Evolutionary conservation across 108 stramenopile genomes (phyloP).

Genomic region (Thalassiosira profunda): DNA sequence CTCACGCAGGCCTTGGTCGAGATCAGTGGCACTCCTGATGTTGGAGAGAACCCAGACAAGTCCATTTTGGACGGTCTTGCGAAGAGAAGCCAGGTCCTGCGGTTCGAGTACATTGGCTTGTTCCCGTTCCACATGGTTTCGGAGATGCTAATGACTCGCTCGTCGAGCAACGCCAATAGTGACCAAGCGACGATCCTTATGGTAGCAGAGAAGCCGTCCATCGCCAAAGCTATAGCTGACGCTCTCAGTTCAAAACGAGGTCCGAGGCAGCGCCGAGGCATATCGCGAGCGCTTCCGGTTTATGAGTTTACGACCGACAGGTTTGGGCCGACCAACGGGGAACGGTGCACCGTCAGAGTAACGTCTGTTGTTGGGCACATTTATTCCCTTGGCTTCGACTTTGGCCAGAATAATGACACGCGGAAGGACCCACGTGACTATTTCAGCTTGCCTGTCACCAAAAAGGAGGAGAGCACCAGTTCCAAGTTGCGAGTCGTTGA

Average conservation of each 20-base stretch:
- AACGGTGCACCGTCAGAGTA: slow-evolving; percentile 33
- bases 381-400: slow-evolving; percentile 68
- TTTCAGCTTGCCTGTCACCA: slow-evolving; percentile 37
- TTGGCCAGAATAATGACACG: slow-evolving; percentile 48
- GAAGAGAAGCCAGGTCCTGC: slow-evolving; percentile 13
- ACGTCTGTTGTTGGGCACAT: slow-evolving; percentile 79
- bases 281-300: slow-evolving; percentile 36
- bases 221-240: slow-evolving; percentile 37
- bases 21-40: slow-evolving; percentile 6
- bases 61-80: slow-evolving; percentile 1
- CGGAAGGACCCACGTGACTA: slow-evolving; percentile 54
- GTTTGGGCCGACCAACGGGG: slow-evolving; percentile 11
- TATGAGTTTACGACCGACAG: slow-evolving; percentile 26
- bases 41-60: slow-evolving; percentile 7
- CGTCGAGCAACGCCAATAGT: background rate
- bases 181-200: slow-evolving; percentile 18
- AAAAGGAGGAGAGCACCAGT: slow-evolving; percentile 24
- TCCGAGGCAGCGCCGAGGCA: slow-evolving; percentile 18
- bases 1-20: slow-evolving; percentile 2
- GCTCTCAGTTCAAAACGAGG: slow-evolving; percentile 21
- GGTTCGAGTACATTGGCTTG: slow-evolving; percentile 32
- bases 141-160: slow-evolving; percentile 11
- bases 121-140: slow-evolving; percentile 22
- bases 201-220: slow-evolving; percentile 52
- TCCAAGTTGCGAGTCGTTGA: slow-evolving; percentile 39